Evolutionary conservation across 179 eudicot species (phyloP).

Genomic region (Kewa caespitosa): DNA sequence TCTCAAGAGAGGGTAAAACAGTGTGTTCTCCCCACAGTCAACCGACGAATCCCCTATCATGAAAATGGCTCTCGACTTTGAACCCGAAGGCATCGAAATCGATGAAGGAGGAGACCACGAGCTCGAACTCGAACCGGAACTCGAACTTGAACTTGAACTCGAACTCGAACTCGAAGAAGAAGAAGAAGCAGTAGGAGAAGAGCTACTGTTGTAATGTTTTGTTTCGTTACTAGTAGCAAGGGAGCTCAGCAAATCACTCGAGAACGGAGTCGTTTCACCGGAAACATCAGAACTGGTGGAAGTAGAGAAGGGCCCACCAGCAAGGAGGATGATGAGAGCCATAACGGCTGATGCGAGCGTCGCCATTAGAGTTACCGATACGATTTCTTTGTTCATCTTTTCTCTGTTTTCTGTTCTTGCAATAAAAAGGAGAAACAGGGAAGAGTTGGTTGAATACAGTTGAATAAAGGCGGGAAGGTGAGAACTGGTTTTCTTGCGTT

Average conservation of each 20-base stretch:
- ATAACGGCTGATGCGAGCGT: constrained; percentile 6
- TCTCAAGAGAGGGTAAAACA: constrained; percentile 42
- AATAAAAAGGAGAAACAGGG: constrained; percentile 4
- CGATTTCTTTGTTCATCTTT: background rate
- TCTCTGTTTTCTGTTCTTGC: background rate
- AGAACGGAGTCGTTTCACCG: background rate
- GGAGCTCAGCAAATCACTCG: background rate
- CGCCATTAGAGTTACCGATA: background rate
- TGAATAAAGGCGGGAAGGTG: background rate
- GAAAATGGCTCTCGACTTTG: constrained; percentile 37
- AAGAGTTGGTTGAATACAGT: constrained; percentile 23
- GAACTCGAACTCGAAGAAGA: too few species aligned
- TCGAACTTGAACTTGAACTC: too few species aligned
- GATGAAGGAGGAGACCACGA: background rate
- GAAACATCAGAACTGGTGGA: background rate
- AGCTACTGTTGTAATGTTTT: background rate
- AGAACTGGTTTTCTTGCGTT: constrained; percentile 9
- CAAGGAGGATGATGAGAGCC: background rate
- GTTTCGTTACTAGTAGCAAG: background rate
- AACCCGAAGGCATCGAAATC: background rate
- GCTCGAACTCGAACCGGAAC: too few species aligned
- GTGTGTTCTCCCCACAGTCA: constrained; percentile 65
- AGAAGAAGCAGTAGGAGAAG: constrained; percentile 2
- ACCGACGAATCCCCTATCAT: constrained; percentile 63
- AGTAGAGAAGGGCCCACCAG: background rate